Conservation (phyloP, 306 rosid genomes). For the Bauhinia variegata region DNA sequence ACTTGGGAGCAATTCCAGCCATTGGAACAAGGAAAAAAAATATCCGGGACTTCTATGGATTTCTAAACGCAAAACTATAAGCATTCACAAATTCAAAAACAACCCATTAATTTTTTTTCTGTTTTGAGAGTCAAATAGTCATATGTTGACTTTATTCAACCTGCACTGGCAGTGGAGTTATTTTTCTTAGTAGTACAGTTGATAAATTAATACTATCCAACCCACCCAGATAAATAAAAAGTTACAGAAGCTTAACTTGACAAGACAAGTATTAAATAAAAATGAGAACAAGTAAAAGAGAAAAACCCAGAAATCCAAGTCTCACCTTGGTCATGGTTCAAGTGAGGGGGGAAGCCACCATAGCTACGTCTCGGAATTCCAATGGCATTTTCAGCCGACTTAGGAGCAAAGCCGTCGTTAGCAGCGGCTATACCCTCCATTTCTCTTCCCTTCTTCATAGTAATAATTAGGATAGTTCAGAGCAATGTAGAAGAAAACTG, state of each 20-base stretch:
- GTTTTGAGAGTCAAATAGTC: not conserved
- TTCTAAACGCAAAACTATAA: not conserved
- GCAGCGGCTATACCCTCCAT: slow-evolving; percentile 14
- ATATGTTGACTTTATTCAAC: not conserved
- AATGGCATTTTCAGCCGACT: not conserved
- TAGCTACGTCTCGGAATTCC: not conserved
- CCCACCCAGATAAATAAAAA: not conserved
- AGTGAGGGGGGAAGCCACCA: not conserved
- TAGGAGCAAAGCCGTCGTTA: not conserved
- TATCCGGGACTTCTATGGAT: not conserved
- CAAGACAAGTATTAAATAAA: not conserved
- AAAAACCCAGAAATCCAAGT: not conserved
- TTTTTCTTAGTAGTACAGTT: not conserved
- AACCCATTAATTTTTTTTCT: not conserved
- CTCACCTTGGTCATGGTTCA: slow-evolving; percentile 23
- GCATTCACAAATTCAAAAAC: not conserved
- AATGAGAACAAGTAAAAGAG: not conserved
- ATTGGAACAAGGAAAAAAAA: not conserved
- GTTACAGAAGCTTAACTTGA: not conserved
- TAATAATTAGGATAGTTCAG: not conserved
- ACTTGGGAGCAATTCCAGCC: not conserved
- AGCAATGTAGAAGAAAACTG: not conserved
- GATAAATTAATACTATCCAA: not conserved
- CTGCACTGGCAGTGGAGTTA: not conserved
- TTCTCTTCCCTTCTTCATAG: slow-evolving; percentile 24